These are phyloP conservation scores for Peronospora farinosa DNA, from an alignment of 352 stramenopile species.

Conservation along the genomic window DNA sequence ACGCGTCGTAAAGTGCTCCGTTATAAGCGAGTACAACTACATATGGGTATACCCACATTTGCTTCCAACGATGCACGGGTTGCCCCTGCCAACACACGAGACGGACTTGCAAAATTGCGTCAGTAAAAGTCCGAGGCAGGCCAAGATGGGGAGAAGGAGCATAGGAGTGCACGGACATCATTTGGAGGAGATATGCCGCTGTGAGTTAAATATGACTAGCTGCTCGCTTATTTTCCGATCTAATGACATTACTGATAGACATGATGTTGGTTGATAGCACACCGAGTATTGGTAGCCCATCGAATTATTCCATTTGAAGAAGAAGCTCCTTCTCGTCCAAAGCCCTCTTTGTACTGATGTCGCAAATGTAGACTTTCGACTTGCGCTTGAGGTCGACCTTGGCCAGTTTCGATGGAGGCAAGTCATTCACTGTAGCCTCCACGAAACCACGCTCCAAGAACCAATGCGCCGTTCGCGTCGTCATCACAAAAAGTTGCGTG, in stretches of 20 bases:
- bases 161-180: not conserved
- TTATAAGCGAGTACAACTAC: slow-evolving; percentile 89
- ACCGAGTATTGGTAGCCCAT: slow-evolving; percentile 5
- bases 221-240: slow-evolving; percentile 7
- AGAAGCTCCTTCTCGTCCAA: slow-evolving; percentile 83
- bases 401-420: slow-evolving; percentile 71
- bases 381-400: slow-evolving; percentile 80
- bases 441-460: slow-evolving; percentile 96
- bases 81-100: slow-evolving; percentile 36
- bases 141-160: not conserved
- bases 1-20: slow-evolving; percentile 90
- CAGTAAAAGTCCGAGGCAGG: not conserved
- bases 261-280: slow-evolving; percentile 24
- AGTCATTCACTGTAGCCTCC: slow-evolving; percentile 81
- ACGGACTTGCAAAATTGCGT: slow-evolving; percentile 27
- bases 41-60: slow-evolving; percentile 73
- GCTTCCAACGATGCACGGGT: slow-evolving; percentile 75
- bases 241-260: not conserved
- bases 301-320: slow-evolving; percentile 45
- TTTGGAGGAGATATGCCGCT: slow-evolving; percentile 8
- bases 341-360: slow-evolving; percentile 78
- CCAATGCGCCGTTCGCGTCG: slow-evolving; percentile 97
- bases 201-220: slow-evolving; percentile 25
- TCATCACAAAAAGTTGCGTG: slow-evolving; percentile 94
- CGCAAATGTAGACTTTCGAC: slow-evolving; percentile 86